These are phyloP conservation scores for Plenodomus tracheiphilus DNA, from an alignment of 2,329 filamentous ascomycete genomes.

Conservation along the genomic window DNA sequence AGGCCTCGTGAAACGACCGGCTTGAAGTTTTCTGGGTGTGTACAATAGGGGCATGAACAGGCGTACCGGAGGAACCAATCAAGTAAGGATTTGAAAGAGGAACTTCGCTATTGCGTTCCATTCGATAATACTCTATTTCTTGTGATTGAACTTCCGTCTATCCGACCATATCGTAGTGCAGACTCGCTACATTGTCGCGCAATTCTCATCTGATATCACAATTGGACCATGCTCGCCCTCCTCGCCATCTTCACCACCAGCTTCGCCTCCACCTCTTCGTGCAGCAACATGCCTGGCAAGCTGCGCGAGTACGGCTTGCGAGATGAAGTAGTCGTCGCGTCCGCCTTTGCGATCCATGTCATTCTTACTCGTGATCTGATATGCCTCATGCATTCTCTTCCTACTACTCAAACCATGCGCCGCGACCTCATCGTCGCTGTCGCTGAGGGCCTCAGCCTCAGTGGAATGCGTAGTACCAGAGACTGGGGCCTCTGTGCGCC, in stretches of 20 bases:
- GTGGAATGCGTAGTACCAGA: conserved; percentile 2
- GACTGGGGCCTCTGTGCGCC: conserved; percentile 8
- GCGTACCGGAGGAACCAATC: conserved; percentile 3
- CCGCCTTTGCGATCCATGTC: conserved; percentile 63
- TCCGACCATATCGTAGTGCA: not conserved
- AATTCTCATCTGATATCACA: conserved; percentile 37
- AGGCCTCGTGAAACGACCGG: conserved; percentile 55
- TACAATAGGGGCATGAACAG: conserved; percentile 4
- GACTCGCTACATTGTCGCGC: conserved; percentile 29
- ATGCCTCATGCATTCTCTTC: conserved; percentile 62
- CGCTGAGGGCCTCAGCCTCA: conserved; percentile 15
- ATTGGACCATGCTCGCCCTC: conserved; percentile 26
- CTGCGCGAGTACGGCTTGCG: conserved; percentile 46
- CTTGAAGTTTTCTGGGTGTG: conserved; percentile 4
- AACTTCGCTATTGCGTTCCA: not conserved
- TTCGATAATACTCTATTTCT: not conserved
- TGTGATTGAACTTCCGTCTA: not conserved
- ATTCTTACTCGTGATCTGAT: conserved; percentile 65
- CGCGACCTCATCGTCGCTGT: conserved; percentile 44
- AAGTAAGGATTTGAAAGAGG: not conserved
- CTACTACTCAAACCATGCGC: conserved; percentile 57
- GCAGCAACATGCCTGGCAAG: conserved; percentile 38
- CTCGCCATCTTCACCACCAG: conserved; percentile 21
- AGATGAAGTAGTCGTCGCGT: conserved; percentile 61
- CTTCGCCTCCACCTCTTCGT: conserved; percentile 17